These are phyloP conservation scores for Coniochaeta ligniaria DNA, from an alignment of 2,329 filamentous ascomycete species.

Conservation along the genomic window DNA sequence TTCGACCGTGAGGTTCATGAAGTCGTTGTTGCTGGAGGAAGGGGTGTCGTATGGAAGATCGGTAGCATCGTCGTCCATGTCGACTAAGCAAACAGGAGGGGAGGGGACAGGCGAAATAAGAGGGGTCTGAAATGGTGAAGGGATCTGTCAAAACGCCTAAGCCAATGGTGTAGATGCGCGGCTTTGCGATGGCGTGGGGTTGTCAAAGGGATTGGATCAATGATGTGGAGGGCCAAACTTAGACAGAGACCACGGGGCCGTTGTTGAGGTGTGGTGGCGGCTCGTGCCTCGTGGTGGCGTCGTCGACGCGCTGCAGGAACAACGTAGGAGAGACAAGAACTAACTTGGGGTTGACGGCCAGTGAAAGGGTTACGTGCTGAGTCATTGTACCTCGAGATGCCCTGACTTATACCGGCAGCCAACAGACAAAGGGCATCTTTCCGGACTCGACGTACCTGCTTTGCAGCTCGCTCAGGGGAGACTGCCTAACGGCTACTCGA, in stretches of 20 bases:
- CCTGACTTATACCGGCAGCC: not conserved
- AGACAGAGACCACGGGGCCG: not conserved
- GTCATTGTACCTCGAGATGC: not conserved
- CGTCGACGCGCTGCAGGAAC: not conserved
- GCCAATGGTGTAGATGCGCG: not conserved
- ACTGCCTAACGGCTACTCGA: not conserved
- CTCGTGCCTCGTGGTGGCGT: slow-evolving; percentile 1
- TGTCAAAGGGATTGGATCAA: not conserved
- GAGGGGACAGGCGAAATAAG: not conserved
- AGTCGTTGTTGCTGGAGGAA: slow-evolving; percentile 5
- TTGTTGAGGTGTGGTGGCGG: not conserved
- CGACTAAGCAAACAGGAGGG: not conserved
- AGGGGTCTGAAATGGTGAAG: not conserved
- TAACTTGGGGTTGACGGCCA: not conserved
- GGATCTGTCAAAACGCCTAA: not conserved
- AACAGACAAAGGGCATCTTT: not conserved
- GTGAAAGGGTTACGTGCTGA: not conserved
- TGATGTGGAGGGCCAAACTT: not conserved
- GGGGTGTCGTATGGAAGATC: not conserved
- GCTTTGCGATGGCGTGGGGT: not conserved
- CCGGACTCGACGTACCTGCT: not conserved
- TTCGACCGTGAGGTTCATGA: slow-evolving; percentile 17
- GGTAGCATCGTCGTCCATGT: not conserved
- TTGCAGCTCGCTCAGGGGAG: not conserved
- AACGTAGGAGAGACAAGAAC: not conserved